Conservation (phyloP, 148 eudicot genomes). For the Arbutus unedo region DNA sequence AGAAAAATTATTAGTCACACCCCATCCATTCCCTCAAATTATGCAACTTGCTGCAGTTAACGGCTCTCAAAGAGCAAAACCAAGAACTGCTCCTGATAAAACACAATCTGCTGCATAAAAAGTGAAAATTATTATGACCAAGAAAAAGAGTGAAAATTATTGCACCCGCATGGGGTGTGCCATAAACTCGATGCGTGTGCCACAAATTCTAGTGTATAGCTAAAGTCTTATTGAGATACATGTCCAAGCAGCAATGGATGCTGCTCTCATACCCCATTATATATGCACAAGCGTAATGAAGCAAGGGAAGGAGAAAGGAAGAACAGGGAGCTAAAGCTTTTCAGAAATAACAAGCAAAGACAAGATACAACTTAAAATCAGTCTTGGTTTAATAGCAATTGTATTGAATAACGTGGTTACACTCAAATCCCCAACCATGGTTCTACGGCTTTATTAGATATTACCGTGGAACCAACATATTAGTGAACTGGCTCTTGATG, state of each 20-base stretch:
- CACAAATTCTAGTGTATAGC: not conserved
- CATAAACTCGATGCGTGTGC: too few species aligned
- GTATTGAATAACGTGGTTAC: not conserved
- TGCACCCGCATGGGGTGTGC: too few species aligned
- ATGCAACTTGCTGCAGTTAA: too few species aligned
- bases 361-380: not conserved
- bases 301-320: not conserved
- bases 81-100: too few species aligned
- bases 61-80: too few species aligned
- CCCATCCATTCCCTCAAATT: too few species aligned
- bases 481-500: conserved; percentile 38
- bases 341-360: not conserved
- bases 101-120: too few species aligned
- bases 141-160: too few species aligned
- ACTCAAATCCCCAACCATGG: not conserved
- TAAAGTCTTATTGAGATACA: not conserved
- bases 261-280: not conserved
- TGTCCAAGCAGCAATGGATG: conserved; percentile 6
- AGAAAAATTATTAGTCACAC: too few species aligned
- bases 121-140: too few species aligned
- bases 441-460: not conserved
- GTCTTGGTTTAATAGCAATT: not conserved
- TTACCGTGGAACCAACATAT: not conserved
- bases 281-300: not conserved
- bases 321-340: not conserved